Conservation (phyloP, 495 filamentous ascomycete species). For the Penicillium subrubescens region DNA sequence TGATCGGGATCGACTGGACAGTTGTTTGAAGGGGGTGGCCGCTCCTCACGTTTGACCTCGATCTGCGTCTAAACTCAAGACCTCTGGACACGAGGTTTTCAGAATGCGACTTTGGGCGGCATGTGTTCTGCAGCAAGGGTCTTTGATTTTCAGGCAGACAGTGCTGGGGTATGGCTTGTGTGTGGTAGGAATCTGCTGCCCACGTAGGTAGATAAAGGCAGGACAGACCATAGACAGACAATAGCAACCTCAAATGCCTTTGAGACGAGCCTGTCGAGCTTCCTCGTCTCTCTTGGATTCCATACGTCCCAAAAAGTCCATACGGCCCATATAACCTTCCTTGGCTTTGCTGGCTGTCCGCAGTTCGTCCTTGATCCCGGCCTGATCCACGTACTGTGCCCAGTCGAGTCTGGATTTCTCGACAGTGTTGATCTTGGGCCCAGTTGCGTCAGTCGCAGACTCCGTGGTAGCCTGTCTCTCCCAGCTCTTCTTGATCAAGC, state of each 20-base stretch:
- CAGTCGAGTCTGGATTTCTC: slow-evolving; percentile 96
- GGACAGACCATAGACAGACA: neutral
- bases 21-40: slow-evolving; percentile 8
- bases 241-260: slow-evolving; percentile 44
- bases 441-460: slow-evolving; percentile 45
- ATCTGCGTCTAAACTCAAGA: neutral
- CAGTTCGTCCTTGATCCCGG: slow-evolving; percentile 90
- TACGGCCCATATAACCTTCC: slow-evolving; percentile 75
- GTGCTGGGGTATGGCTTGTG: neutral
- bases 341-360: slow-evolving; percentile 81
- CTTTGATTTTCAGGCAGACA: neutral
- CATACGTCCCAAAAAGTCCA: slow-evolving; percentile 87
- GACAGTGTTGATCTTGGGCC: slow-evolving; percentile 90
- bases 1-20: slow-evolving; percentile 11
- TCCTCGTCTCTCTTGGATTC: slow-evolving; percentile 79
- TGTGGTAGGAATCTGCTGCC: neutral
- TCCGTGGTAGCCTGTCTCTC: slow-evolving; percentile 39
- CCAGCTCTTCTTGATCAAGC: slow-evolving; percentile 55
- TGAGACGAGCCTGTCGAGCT: slow-evolving; percentile 61
- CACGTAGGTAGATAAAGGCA: slow-evolving; percentile 5
- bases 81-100: neutral
- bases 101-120: slow-evolving; percentile 9
- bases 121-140: neutral
- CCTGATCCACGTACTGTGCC: slow-evolving; percentile 89
- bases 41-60: neutral